Evolutionary conservation across 768 basidiomycete species (phyloP).

Genomic region (Gelatoporia subvermispora): DNA sequence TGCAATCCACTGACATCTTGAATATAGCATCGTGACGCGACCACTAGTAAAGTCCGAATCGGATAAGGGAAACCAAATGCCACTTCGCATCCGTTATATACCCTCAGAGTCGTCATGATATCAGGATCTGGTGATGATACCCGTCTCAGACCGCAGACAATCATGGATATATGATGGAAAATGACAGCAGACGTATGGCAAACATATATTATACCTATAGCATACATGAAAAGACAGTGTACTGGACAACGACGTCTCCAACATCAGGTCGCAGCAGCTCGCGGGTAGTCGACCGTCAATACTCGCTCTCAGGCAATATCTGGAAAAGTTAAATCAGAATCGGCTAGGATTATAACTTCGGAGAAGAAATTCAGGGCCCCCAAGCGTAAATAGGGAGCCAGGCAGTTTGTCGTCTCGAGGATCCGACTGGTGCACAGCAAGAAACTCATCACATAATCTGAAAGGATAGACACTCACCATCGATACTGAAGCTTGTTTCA

Average conservation of each 20-base stretch:
- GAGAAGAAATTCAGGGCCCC: slow-evolving; percentile 20
- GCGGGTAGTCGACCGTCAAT: too few relatives aligned
- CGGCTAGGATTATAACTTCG: too few relatives aligned
- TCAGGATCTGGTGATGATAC: too few relatives aligned
- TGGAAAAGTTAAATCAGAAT: too few relatives aligned
- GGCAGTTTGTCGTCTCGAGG: slow-evolving; percentile 22
- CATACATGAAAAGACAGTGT: too few relatives aligned
- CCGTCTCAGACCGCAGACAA: too few relatives aligned
- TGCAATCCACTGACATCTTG: background rate
- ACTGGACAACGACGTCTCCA: background rate
- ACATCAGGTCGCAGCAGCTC: too few relatives aligned
- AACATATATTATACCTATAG: too few relatives aligned
- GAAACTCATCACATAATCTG: slow-evolving; percentile 16
- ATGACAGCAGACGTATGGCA: background rate
- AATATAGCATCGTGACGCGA: slow-evolving; percentile 41
- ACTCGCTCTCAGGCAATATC: too few relatives aligned
- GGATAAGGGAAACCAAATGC: slow-evolving; percentile 57
- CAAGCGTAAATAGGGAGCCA: slow-evolving; percentile 26
- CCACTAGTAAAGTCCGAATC: slow-evolving; percentile 54
- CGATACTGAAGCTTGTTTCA: background rate
- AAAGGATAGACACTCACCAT: slow-evolving; percentile 6
- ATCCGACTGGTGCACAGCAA: slow-evolving; percentile 30
- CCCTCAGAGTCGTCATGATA: background rate
- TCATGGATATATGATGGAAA: too few relatives aligned
- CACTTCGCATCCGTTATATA: slow-evolving; percentile 28